Base-by-base conservation (phyloP, 352 stramenopile species). In the Bremia lactucae region DNA sequence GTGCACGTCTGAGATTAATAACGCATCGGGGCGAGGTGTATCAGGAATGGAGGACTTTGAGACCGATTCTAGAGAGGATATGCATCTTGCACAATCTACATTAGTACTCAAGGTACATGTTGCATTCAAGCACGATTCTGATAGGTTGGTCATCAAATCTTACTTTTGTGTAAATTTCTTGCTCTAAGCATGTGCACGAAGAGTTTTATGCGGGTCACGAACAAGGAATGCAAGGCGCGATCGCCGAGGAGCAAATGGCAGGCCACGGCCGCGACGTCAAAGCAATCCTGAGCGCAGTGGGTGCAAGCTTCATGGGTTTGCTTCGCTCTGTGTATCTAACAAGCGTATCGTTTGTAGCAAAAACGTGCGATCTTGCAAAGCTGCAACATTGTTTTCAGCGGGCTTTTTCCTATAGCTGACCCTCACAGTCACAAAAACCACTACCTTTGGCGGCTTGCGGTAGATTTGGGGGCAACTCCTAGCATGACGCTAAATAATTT, bases 1-100 rank as follows among this genome's bases (percentile, higher is more conserved):
- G 28, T 77, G 68, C 42, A 78, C 66, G 4, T 68, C 70, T 9
- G 79, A 92, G 49, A 82, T 92, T 55, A 92, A 92, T 51, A 92
- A 92, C 36, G 67, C 76, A 0, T 78, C 79, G 3, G 76, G 79
- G 6, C 66, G 60, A 20, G 62, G 65, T 16, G 42, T 73, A 2
- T 36, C 67, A 11, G 70, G 54, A 1, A 52, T 68, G n/a, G 68
- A 80, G 31, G 55, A 61, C 21, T 51, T 61, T 20, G 60, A 66
- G 9, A 29, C 52, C 1, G 46, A 60, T 7, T 21, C 22, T 1
- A 46, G 42, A 0, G 38, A 52, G n/a, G 76, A 88, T 36, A 68
- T 43, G 0, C 71, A 88, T 39, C 53, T 88, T 24, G 23, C 26
- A 11, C 71, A 87, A 28, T 65, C 77, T 10, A 68, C 58, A 31